phyloP scores from a whole-genome alignment of 352 stramenopile genomes.

The Phytophthora sp. region DNA sequence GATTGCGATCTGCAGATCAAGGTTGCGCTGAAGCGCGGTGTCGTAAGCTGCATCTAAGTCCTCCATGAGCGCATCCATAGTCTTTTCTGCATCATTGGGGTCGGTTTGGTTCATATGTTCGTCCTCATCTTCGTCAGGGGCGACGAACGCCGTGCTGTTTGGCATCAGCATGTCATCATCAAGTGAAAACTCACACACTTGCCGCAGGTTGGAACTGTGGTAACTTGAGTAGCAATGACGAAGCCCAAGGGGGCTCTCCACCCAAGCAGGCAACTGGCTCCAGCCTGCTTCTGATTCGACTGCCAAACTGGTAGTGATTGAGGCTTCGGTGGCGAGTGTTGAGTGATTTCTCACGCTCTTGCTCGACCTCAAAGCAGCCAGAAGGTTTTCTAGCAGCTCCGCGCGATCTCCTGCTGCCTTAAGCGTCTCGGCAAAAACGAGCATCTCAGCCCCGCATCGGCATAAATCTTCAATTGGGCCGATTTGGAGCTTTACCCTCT shows the following conservation, averaged over 20 bases:
- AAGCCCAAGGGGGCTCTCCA: conserved; percentile 53
- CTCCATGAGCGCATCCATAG: conserved; percentile 55
- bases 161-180: conserved; percentile 53
- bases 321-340: conserved; percentile 32
- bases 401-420: conserved; percentile 17
- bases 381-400: conserved; percentile 44
- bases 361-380: conserved; percentile 45
- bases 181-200: conserved; percentile 48
- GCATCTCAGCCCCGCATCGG: conserved; percentile 59
- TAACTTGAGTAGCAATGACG: conserved; percentile 41
- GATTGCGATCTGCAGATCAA: conserved; percentile 51
- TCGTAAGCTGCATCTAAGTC: conserved; percentile 62
- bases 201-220: conserved; percentile 22
- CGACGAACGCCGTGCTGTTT: conserved; percentile 42
- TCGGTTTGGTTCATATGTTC: conserved; percentile 16
- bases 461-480: conserved; percentile 71
- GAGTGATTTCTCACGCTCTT: conserved; percentile 62
- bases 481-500: conserved; percentile 63
- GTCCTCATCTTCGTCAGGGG: conserved; percentile 34
- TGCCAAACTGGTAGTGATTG: conserved; percentile 29
- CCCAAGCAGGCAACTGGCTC: conserved; percentile 49
- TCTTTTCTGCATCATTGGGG: conserved; percentile 44
- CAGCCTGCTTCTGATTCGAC: conserved; percentile 28
- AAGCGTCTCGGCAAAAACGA: conserved; percentile 42
- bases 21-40: conserved; percentile 34